phyloP scores from a whole-genome alignment of 257 asterid genomes.

The Solanum sparsipilum region DNA sequence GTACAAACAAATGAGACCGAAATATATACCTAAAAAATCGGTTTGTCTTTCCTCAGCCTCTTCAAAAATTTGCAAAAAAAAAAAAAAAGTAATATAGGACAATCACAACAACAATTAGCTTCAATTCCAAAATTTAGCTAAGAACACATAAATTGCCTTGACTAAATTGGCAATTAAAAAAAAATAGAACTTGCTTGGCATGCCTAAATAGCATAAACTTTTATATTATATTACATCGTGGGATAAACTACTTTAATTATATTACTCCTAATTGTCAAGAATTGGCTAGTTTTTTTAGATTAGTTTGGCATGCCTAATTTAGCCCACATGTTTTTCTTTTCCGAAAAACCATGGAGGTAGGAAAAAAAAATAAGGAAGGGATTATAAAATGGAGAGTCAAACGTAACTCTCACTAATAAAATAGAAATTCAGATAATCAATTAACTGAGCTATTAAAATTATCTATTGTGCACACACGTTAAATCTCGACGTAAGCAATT shows the following conservation, averaged over 20 bases:
- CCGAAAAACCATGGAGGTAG: too few relatives aligned
- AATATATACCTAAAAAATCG: too few relatives aligned
- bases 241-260: neutral
- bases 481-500: too few relatives aligned
- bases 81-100: neutral
- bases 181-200: neutral
- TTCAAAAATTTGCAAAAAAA: neutral
- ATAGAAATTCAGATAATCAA: too few relatives aligned
- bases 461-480: too few relatives aligned
- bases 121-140: neutral
- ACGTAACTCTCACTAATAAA: too few relatives aligned
- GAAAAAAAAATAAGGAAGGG: neutral
- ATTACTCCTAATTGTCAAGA: neutral
- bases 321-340: neutral
- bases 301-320: neutral
- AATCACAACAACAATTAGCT: neutral
- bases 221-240: too few relatives aligned
- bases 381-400: too few relatives aligned
- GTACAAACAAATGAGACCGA: too few relatives aligned
- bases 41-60: neutral
- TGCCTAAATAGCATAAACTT: neutral
- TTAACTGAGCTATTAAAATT: too few relatives aligned
- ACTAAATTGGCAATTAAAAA: neutral
- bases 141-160: neutral
- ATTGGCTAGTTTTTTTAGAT: neutral